Evolutionary conservation across 176 grass and related monocot species (phyloP), one percentile per base, ranked within the genome.

Genomic region (Aegilops speltoides): DNA sequence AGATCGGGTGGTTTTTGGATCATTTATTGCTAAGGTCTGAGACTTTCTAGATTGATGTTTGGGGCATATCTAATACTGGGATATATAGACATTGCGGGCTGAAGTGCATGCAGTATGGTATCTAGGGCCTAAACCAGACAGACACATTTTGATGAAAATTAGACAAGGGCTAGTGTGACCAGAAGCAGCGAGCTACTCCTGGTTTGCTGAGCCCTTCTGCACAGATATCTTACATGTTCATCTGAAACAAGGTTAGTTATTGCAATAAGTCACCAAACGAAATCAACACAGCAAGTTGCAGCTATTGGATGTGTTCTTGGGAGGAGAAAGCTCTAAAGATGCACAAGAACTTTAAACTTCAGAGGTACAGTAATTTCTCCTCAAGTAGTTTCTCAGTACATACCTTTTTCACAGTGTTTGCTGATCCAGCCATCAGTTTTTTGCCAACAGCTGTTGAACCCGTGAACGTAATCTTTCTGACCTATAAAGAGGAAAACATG

Each of bases 381-480:
- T 22, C 6, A 31, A 74, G 56, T 8, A 72, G 8, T 54, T 83
- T 83, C 36, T 80, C 23, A 50, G 36, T 31, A 66, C 40, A 50
- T 89, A 98, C 97, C 97, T 90, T 98, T 78, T 98, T 98, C 50
- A 98, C 94, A 12, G 97, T 98, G 88, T 86, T 88, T 83, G 94
- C 94, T 82, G 93, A 96, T 71, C 97, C 97, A 78, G 88, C 94
- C 92, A 98, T 91, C 70, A 98, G 82, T 68, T 96, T 98, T 84
- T 98, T 98, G 23, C 97, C 97, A 80, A 96, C 89, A 80, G 97
- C 97, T 85, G 97, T 98, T 77, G 97, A 98, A 62, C 97, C 97
- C 60, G 97, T 98, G 84, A 98, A 98, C 7, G 94, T 98, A 15
- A 98, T 96, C 89, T 96, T 98, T 81, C 97, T 96, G 24, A 98